A percentile compares a stretch with the other conserved stretches of the same genome.
These are phyloP conservation scores for Fusarium ramigenum DNA, from an alignment of 2,329 filamentous ascomycete species.

Conservation along the genomic window DNA sequence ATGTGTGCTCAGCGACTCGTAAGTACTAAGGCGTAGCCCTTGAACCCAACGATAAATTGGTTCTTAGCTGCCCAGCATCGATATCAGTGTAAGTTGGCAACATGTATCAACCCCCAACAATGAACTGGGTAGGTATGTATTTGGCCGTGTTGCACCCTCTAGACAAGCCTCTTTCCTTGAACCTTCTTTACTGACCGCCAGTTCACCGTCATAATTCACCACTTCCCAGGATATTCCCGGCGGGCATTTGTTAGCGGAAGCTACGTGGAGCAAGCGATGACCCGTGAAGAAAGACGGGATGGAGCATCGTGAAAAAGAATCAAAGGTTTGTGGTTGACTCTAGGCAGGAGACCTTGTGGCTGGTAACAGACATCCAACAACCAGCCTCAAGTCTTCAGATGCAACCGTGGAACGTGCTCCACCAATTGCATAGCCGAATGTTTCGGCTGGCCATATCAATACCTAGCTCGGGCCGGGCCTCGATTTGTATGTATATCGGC, in stretches of 20 bases:
- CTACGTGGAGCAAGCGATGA: conserved; percentile 35
- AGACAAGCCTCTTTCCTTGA: conserved; percentile 22
- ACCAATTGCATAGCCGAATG: conserved; percentile 3
- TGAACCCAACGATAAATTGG: conserved; percentile 16
- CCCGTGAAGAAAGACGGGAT: conserved; percentile 16
- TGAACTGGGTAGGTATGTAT: conserved; percentile 19
- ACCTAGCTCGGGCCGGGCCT: conserved; percentile 39
- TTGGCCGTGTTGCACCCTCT: conserved; percentile 17
- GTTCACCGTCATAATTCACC: conserved; percentile 49
- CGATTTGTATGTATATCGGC: conserved; percentile 25
- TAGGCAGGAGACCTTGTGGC: conserved; percentile 10
- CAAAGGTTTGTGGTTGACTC: not conserved
- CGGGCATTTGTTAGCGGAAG: conserved; percentile 28
- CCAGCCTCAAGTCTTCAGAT: not conserved
- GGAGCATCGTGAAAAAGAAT: conserved; percentile 21
- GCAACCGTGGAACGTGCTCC: not conserved
- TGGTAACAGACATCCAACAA: not conserved
- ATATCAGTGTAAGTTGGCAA: conserved; percentile 15
- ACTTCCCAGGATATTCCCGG: conserved; percentile 38
- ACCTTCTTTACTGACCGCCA: conserved; percentile 55
- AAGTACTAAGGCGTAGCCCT: conserved; percentile 28
- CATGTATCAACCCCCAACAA: conserved; percentile 11
- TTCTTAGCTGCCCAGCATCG: not conserved
- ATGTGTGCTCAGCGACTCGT: conserved; percentile 12
- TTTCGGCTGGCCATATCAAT: conserved; percentile 25